Percentiles rank a stretch among this genome's conserved stretches.
Evolutionary conservation across 2,329 filamentous ascomycete species (phyloP).

Genomic region (Apiospora koreana): DNA sequence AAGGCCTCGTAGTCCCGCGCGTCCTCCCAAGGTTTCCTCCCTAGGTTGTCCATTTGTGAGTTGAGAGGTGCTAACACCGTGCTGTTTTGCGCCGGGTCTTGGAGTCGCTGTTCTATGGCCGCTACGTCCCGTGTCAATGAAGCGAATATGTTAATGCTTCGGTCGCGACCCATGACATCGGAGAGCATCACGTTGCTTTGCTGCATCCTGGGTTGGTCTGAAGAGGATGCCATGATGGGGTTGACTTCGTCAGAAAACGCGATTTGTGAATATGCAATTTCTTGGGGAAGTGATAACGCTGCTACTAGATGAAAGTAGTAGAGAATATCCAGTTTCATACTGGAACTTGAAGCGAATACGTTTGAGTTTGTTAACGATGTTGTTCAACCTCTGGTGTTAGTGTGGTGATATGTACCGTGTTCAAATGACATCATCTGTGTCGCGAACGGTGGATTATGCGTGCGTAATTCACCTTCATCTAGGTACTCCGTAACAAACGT

Average conservation of each 20-base stretch:
- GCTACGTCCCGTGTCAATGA: slow-evolving; percentile 76
- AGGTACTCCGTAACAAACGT: no score
- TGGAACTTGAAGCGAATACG: neutral
- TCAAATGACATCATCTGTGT: neutral
- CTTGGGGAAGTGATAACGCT: neutral
- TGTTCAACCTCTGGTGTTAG: neutral
- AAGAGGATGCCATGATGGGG: slow-evolving; percentile 21
- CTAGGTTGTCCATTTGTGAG: slow-evolving; percentile 73
- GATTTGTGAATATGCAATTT: neutral
- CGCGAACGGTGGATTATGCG: neutral
- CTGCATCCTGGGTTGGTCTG: slow-evolving; percentile 12
- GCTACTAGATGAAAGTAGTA: neutral
- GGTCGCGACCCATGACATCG: slow-evolving; percentile 80
- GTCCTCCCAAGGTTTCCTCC: slow-evolving; percentile 85
- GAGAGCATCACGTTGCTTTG: slow-evolving; percentile 67
- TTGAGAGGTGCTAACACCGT: slow-evolving; percentile 90
- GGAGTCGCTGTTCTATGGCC: slow-evolving; percentile 67
- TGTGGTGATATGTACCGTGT: neutral
- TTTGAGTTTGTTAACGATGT: neutral
- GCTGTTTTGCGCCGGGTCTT: slow-evolving; percentile 66
- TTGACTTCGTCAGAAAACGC: neutral
- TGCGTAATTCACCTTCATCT: neutral
- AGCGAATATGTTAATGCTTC: slow-evolving; percentile 82
- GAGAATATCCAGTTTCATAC: slow-evolving; percentile 6
- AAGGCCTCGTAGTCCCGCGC: slow-evolving; percentile 69